Conservation (phyloP, 257 asterid genomes). For the Craterostigma plantagineum region DNA sequence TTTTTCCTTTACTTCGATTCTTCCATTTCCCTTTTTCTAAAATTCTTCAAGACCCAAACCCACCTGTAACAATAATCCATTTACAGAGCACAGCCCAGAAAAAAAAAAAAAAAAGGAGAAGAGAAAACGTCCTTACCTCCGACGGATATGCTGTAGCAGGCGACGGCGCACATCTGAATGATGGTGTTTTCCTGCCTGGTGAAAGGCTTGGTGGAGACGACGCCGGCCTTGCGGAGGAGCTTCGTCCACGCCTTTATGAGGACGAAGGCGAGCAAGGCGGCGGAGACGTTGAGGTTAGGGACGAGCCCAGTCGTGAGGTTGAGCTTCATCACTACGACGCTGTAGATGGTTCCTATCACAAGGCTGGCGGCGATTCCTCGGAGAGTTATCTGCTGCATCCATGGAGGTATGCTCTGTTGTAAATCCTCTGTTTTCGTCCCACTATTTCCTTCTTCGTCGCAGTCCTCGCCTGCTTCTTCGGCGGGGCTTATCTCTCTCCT, state of each 20-base stretch:
- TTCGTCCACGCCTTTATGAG: neutral
- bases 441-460: no score
- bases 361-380: neutral
- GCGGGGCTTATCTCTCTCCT: no score
- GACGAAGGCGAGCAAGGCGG: neutral
- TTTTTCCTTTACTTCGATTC: no score
- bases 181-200: conserved; percentile 3
- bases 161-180: conserved; percentile 3
- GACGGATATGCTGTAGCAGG: neutral
- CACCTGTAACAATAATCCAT: conserved; percentile 19
- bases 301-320: neutral
- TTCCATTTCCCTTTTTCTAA: no score
- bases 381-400: neutral
- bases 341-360: neutral
- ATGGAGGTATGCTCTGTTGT: neutral
- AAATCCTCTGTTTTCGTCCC: no score
- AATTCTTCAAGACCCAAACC: no score
- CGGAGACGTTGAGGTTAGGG: neutral
- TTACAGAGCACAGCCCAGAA: neutral
- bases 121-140: no score
- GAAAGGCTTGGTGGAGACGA: neutral
- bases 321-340: neutral
- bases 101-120: neutral
- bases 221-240: neutral
- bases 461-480: no score